A percentile compares a stretch with the other conserved stretches of the same genome.
Evolutionary conservation across 1,139 yeast genomes (phyloP).

Genomic region (Zhuliangozyma parablackwelliae): DNA sequence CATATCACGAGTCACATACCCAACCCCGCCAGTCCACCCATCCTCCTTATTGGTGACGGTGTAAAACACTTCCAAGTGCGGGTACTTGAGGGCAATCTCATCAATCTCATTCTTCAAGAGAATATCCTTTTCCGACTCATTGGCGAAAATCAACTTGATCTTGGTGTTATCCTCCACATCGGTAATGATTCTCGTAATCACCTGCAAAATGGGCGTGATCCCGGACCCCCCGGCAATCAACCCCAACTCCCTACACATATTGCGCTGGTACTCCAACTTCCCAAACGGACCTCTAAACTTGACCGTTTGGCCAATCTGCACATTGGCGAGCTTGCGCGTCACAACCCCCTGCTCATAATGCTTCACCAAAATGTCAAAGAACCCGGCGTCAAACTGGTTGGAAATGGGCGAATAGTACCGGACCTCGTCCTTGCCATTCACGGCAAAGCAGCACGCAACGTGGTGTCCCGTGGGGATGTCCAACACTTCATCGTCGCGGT

Average conservation of each 20-base stretch:
- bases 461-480: slow-evolving; percentile 73
- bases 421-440: slow-evolving; percentile 58
- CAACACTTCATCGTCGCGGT: slow-evolving; percentile 55
- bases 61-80: slow-evolving; percentile 48
- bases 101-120: slow-evolving; percentile 66
- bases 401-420: slow-evolving; percentile 76
- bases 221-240: slow-evolving; percentile 85
- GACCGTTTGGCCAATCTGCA: slow-evolving; percentile 61
- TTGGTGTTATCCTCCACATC: slow-evolving; percentile 61
- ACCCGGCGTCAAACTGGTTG: slow-evolving; percentile 64
- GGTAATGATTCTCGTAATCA: slow-evolving; percentile 58
- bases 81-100: slow-evolving; percentile 58
- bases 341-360: slow-evolving; percentile 68
- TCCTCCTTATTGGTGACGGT: slow-evolving; percentile 37
- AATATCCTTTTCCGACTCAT: slow-evolving; percentile 70
- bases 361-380: slow-evolving; percentile 70
- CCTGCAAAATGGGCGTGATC: slow-evolving; percentile 73
- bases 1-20: slow-evolving; percentile 57
- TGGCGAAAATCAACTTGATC: slow-evolving; percentile 61
- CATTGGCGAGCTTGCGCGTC: slow-evolving; percentile 57
- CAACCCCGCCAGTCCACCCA: slow-evolving; percentile 55
- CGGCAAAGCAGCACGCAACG: slow-evolving; percentile 53
- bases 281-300: slow-evolving; percentile 79
- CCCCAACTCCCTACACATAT: slow-evolving; percentile 58
- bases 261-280: slow-evolving; percentile 54